Evolutionary conservation across 345 rosid genomes (phyloP), one percentile per base, ranked within the genome.

Genomic region (Balakata baccata): DNA sequence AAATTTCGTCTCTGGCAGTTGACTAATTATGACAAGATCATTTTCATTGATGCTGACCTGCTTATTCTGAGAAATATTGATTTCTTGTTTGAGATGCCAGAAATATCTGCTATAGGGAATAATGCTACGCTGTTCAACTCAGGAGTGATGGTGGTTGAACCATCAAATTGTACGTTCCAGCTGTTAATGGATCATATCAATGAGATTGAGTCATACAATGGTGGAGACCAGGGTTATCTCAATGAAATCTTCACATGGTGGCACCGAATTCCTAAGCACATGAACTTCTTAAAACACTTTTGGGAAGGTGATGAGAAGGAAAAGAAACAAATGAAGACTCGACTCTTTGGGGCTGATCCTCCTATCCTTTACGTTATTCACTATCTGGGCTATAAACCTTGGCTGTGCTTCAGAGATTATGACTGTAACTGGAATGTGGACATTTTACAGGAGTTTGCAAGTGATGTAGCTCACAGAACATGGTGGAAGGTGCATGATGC

Each of bases 381-480:
- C 82, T 93, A 93, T 77, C 83, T 91, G 3, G 97, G 98, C 16
- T 79, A 79, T 73, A 93, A 93, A 63, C 98, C 97, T 3, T 93
- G 98, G 98, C 66, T 88, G 65, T 93, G 97, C 81, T 89, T 89
- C 85, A 81, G 94, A 71, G 98, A 93, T 80, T 93, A 91, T 4
- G 98, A 93, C 79, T 93, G 98, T 83, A 93, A 93, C 83, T 93
- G 98, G 97, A 93, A 93, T 66, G 96, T 91, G 46, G 97, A 88
- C 73, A 82, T 84, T 50, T 66, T 87, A 77, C 93, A 86, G 82
- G 90, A 89, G 79, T 91, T 88, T 49, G 97, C 98, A 0, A 89
- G 92, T 22, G 91, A 93, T 38, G 88, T 85, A 25, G 98, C 98
- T 7, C 98, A 89, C 73, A 81, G 18, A 66, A 91, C 83, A 18